Conservation (phyloP, 2,329 filamentous ascomycete species). For the Colletotrichum navitas region DNA sequence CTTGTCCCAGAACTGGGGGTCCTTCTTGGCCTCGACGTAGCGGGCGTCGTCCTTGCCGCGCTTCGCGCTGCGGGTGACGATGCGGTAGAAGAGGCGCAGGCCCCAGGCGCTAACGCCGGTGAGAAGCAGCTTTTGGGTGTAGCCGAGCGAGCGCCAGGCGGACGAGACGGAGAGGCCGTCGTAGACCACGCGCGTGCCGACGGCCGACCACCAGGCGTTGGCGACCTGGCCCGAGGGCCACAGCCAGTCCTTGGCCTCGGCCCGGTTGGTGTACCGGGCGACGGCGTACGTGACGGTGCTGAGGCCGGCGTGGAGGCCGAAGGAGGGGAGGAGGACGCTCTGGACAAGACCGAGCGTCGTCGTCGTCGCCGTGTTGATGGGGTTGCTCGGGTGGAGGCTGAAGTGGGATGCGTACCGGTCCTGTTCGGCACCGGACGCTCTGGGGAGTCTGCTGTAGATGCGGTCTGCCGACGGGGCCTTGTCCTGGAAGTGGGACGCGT, state of each 20-base stretch:
- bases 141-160: conserved; percentile 62
- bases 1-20: conserved; percentile 67
- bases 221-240: conserved; percentile 67
- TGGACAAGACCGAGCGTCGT: conserved; percentile 62
- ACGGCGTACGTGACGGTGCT: conserved; percentile 64
- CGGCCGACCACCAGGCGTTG: conserved; percentile 72
- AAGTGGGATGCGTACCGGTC: conserved; percentile 46
- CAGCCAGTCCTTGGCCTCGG: conserved; percentile 71
- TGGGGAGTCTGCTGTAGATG: conserved; percentile 29
- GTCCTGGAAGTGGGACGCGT: conserved; percentile 32
- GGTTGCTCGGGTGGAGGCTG: conserved; percentile 34
- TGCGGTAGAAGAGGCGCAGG: conserved; percentile 65
- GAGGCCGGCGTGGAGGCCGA: conserved; percentile 65
- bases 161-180: conserved; percentile 59
- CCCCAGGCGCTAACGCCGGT: conserved; percentile 70
- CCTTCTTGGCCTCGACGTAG: conserved; percentile 64
- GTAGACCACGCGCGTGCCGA: conserved; percentile 63
- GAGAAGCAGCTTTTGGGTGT: conserved; percentile 68
- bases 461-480: conserved; percentile 23
- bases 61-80: conserved; percentile 61
- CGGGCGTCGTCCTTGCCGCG: conserved; percentile 68
- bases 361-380: conserved; percentile 41
- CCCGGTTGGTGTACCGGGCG: conserved; percentile 64
- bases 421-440: conserved; percentile 39
- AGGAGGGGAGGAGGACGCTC: conserved; percentile 65